Conservation (phyloP, 116 monocot species). For the Papilionanthe hybrid region DNA sequence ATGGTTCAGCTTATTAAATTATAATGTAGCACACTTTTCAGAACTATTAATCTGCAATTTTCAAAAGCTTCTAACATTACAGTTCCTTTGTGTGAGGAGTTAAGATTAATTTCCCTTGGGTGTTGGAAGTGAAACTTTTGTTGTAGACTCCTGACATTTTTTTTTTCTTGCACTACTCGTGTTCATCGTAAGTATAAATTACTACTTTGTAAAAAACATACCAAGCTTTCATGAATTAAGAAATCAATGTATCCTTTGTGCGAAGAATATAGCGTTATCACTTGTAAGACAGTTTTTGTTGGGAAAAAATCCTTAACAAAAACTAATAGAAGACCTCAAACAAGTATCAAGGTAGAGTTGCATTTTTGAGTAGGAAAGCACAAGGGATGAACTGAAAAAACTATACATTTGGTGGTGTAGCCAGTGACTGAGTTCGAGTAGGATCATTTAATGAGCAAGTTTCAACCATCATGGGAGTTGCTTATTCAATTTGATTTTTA, state of each 20-base stretch:
- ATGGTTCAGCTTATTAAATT: neutral
- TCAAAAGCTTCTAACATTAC: neutral
- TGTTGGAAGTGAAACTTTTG: neutral
- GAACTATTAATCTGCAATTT: neutral
- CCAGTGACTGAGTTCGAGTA: neutral
- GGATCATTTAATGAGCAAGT: neutral
- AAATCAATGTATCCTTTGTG: neutral
- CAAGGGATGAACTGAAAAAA: neutral
- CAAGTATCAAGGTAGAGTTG: neutral
- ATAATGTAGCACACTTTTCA: neutral
- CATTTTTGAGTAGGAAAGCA: neutral
- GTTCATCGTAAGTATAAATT: neutral
- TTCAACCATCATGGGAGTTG: neutral
- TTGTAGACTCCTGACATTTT: neutral
- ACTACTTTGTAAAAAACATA: neutral
- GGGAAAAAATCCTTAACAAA: neutral
- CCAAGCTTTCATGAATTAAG: neutral
- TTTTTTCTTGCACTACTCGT: neutral
- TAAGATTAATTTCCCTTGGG: neutral
- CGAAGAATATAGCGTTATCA: neutral
- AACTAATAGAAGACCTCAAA: neutral
- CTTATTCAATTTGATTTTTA: neutral
- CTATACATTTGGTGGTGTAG: too few species aligned
- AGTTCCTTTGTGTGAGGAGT: neutral
- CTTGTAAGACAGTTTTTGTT: neutral